Evolutionary conservation across 257 asterid species (phyloP).

Genomic region (Nicotiana benthamiana): DNA sequence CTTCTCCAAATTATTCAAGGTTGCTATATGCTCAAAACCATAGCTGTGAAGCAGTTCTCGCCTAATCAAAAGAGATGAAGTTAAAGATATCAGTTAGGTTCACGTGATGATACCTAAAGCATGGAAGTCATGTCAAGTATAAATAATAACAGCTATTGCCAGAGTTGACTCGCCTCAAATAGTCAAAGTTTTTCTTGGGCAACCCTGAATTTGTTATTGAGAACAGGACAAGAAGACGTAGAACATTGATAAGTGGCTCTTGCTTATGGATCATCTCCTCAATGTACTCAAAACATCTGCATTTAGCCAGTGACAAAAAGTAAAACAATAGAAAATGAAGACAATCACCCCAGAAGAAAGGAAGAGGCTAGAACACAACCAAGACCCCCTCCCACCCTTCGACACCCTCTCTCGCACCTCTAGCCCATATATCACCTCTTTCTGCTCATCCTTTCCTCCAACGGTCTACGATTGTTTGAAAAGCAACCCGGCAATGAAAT

Average conservation of each 20-base stretch:
- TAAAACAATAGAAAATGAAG: background rate
- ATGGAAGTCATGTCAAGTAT: background rate
- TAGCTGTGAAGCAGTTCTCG: constrained; percentile 95
- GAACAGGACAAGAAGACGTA: constrained; percentile 75
- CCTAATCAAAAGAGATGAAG: constrained; percentile 39
- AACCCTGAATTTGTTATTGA: constrained; percentile 89
- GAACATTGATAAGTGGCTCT: constrained; percentile 73
- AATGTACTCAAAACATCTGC: constrained; percentile 86
- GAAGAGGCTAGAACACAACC: background rate
- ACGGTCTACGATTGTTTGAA: background rate
- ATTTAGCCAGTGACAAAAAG: background rate
- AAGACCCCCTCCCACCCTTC: background rate
- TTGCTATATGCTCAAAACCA: constrained; percentile 89
- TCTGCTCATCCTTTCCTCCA: background rate
- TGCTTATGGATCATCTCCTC: constrained; percentile 96
- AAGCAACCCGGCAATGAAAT: background rate
- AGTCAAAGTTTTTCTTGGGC: constrained; percentile 75
- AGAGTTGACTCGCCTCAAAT: constrained; percentile 61
- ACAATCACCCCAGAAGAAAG: background rate
- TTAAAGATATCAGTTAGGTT: background rate
- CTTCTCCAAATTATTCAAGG: constrained; percentile 86
- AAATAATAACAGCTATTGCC: background rate
- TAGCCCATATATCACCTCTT: background rate
- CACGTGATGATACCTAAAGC: background rate
- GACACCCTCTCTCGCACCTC: background rate